Evolutionary conservation across 495 filamentous ascomycete species (phyloP).

Genomic region (Penicillium lagena): DNA sequence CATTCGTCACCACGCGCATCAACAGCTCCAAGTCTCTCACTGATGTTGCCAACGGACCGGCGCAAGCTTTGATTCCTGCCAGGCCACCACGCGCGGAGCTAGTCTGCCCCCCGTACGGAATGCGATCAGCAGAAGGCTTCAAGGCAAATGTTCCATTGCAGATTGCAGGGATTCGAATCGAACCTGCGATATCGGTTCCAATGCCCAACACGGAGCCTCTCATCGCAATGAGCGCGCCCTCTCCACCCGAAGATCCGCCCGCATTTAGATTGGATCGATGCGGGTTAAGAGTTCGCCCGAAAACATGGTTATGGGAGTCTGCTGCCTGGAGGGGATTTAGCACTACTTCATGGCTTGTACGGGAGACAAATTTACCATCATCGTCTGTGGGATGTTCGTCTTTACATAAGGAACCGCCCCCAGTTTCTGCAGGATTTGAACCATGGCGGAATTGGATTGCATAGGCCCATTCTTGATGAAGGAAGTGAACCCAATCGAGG

Average conservation of each 20-base stretch:
- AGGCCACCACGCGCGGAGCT: too few species aligned
- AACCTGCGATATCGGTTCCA: conserved; percentile 52
- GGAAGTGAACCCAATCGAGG: conserved; percentile 14
- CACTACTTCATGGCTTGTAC: neutral
- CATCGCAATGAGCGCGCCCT: conserved; percentile 50
- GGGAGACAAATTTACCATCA: conserved; percentile 2
- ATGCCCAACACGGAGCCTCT: conserved; percentile 50
- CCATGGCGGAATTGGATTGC: conserved; percentile 10
- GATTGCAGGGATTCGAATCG: conserved; percentile 44
- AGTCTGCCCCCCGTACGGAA: too few species aligned
- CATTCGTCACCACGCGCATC: too few species aligned
- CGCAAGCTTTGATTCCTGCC: too few species aligned
- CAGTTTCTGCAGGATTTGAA: conserved; percentile 19
- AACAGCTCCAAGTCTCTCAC: too few species aligned
- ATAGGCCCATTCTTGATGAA: conserved; percentile 12
- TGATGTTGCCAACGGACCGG: too few species aligned
- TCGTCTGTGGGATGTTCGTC: conserved; percentile 49
- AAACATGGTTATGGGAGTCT: conserved; percentile 31
- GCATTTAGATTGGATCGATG: conserved; percentile 28
- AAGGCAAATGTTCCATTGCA: conserved; percentile 23
- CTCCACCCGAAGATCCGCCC: conserved; percentile 53
- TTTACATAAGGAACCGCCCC: conserved; percentile 54
- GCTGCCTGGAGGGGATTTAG: conserved; percentile 5
- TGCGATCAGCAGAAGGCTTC: too few species aligned
- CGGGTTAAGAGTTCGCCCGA: conserved; percentile 53